Evolutionary conservation across 1,284 basidiomycete genomes (phyloP).

Genomic region (Rhodotorula sp.): DNA sequence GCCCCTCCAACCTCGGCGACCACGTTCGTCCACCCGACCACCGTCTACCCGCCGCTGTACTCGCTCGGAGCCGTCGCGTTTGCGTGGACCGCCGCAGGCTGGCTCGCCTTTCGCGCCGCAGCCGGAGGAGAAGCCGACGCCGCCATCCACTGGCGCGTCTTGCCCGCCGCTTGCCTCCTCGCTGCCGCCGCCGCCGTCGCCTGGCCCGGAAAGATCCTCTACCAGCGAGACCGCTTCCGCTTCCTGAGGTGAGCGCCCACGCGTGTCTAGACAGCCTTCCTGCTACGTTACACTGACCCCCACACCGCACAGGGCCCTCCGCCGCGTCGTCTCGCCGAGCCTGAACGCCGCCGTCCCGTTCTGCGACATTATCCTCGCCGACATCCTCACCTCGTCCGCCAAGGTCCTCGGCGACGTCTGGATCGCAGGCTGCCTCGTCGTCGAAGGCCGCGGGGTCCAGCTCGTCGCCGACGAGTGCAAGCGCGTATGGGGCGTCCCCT

Average conservation of each 20-base stretch:
- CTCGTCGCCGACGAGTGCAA: constrained; percentile 34
- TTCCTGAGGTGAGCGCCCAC: constrained; percentile 37
- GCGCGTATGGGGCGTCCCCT: constrained; percentile 37
- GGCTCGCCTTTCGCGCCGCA: constrained; percentile 30
- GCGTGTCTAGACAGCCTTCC: neutral
- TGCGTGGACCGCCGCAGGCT: constrained; percentile 36
- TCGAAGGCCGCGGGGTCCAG: constrained; percentile 20
- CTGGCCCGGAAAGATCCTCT: constrained; percentile 41
- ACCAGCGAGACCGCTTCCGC: constrained; percentile 38
- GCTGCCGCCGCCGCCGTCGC: constrained; percentile 25
- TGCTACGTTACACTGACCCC: neutral
- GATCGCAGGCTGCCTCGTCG: constrained; percentile 78
- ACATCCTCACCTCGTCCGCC: constrained; percentile 93
- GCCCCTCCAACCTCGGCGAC: neutral
- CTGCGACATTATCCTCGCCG: constrained; percentile 88
- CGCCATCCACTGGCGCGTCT: constrained; percentile 20
- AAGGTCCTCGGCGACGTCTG: constrained; percentile 95
- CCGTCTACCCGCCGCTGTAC: constrained; percentile 44
- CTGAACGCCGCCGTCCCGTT: constrained; percentile 70
- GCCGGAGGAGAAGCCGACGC: constrained; percentile 26
- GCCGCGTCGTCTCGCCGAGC: constrained; percentile 70
- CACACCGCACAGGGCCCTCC: constrained; percentile 58
- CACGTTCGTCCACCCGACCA: constrained; percentile 42
- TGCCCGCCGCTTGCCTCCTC: constrained; percentile 30
- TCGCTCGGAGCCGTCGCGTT: constrained; percentile 27